Evolutionary conservation across 768 basidiomycete genomes (phyloP).

Genomic region (Lentinula lateritia): DNA sequence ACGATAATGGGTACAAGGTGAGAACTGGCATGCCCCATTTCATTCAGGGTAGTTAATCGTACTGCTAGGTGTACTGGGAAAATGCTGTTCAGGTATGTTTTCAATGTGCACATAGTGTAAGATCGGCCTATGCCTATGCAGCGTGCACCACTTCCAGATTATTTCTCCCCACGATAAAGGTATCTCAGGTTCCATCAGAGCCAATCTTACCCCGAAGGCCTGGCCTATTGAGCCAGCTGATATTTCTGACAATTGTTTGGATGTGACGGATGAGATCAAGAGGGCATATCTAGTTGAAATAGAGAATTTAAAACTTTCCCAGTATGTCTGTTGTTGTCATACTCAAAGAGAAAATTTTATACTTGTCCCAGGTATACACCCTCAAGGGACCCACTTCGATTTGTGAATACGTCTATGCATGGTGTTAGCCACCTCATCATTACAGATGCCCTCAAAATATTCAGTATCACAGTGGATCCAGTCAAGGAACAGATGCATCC

Average conservation of each 20-base stretch:
- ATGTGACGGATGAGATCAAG: constrained; percentile 56
- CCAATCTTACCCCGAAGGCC: constrained; percentile 50
- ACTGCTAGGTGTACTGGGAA: constrained; percentile 77
- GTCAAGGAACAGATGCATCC: constrained; percentile 58
- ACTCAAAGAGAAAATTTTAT: constrained; percentile 13
- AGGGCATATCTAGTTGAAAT: constrained; percentile 45
- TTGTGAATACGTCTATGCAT: constrained; percentile 90
- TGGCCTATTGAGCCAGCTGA: constrained; percentile 33
- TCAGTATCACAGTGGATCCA: constrained; percentile 49
- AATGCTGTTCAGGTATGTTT: constrained; percentile 70
- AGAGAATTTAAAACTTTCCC: constrained; percentile 7
- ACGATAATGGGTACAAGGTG: constrained; percentile 89
- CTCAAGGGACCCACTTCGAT: constrained; percentile 33
- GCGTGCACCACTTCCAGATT: constrained; percentile 42
- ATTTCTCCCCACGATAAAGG: constrained; percentile 79
- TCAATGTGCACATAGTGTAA: not conserved
- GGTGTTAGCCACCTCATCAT: constrained; percentile 75
- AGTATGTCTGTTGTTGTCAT: constrained; percentile 10
- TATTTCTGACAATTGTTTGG: constrained; percentile 40
- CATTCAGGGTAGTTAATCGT: not conserved
- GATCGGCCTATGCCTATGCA: not conserved
- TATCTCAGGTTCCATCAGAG: constrained; percentile 61
- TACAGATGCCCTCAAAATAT: constrained; percentile 47
- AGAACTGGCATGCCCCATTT: not conserved
- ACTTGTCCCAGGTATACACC: not conserved